Evolutionary conservation across 495 filamentous ascomycete species (phyloP).

Genomic region (Lasiosphaeria miniovina): DNA sequence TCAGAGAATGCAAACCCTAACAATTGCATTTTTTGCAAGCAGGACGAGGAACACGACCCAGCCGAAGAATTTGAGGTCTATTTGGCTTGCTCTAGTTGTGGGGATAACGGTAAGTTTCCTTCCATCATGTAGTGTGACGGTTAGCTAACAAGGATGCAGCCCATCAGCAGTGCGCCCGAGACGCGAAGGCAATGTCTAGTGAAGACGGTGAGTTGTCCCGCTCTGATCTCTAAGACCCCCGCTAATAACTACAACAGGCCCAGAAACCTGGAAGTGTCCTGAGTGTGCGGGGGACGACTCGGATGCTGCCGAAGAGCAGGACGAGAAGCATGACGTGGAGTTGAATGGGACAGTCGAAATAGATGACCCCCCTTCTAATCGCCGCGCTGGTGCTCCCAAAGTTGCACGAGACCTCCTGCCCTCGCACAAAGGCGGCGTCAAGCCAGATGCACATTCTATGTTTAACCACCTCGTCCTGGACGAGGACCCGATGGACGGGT

Average conservation of each 20-base stretch:
- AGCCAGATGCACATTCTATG: conserved; percentile 80
- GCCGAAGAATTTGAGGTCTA: conserved; percentile 84
- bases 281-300: conserved; percentile 68
- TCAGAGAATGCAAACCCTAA: conserved; percentile 57
- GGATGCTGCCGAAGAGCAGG: conserved; percentile 32
- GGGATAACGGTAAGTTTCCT: conserved; percentile 75
- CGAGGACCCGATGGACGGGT: conserved; percentile 81
- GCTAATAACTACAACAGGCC: conserved; percentile 46
- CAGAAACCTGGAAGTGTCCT: conserved; percentile 74
- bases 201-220: conserved; percentile 29
- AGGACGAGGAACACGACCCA: conserved; percentile 84
- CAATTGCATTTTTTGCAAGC: conserved; percentile 72
- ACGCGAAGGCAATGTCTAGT: conserved; percentile 62
- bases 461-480: conserved; percentile 77
- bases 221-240: neutral
- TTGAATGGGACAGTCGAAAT: conserved; percentile 38
- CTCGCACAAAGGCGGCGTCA: conserved; percentile 61
- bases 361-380: conserved; percentile 31
- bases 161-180: conserved; percentile 89
- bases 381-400: conserved; percentile 47
- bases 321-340: conserved; percentile 36
- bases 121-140: conserved; percentile 15
- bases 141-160: conserved; percentile 57
- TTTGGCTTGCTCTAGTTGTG: conserved; percentile 75
- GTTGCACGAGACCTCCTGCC: conserved; percentile 74